Evolutionary conservation across 1,139 yeast species (phyloP), one percentile per base, ranked within the genome.

Genomic region (Spathaspora sp.): DNA sequence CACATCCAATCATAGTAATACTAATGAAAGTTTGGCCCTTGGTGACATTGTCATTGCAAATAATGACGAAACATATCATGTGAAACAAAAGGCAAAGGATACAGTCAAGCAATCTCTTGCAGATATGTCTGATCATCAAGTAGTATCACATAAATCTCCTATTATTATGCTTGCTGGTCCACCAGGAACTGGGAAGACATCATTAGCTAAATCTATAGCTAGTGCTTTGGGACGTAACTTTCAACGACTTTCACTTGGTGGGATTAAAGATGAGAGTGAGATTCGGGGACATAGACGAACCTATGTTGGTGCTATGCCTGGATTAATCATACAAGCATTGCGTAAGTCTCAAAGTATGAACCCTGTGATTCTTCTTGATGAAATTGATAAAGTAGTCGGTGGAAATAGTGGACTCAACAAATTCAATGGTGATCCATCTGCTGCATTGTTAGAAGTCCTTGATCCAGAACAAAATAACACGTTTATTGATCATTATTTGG

Each of bases 171-270:
- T 91, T 49, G 90, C 90, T 2, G 97, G 97, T 0, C 97, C 97
- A 8, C 97, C 97, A 0, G 97, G 97, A 41, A 96, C 90, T 7
- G 97, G 97, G 37, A 90, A 90, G 62, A 90, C 97, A 0, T 88
- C 96, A 2, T 73, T 90, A 50, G 97, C 96, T 3, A 84, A 84
- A 60, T 86, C 96, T 0, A 82, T 90, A 45, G 97, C 97, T 1
- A 73, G 77, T n/a, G 81, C 95, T 1, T 68, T 90, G 51, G 87
- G 87, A 3, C 75, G 97, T 47, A 81, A 83, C 54, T 88, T 89
- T 61, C 95, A 89, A 65, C 74, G 97, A 48, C 78, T 90, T 37
- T 86, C 96, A 1, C 78, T 90, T 7, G 97, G 97, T 38, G 97
- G 97, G 44, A 76, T 90, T 41, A 82, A 86, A 51, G 97, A 90